A percentile compares a stretch with the other conserved stretches of the same genome.
Evolutionary conservation across 495 filamentous ascomycete genomes (phyloP).

Genomic region (Neurospora discreta): DNA sequence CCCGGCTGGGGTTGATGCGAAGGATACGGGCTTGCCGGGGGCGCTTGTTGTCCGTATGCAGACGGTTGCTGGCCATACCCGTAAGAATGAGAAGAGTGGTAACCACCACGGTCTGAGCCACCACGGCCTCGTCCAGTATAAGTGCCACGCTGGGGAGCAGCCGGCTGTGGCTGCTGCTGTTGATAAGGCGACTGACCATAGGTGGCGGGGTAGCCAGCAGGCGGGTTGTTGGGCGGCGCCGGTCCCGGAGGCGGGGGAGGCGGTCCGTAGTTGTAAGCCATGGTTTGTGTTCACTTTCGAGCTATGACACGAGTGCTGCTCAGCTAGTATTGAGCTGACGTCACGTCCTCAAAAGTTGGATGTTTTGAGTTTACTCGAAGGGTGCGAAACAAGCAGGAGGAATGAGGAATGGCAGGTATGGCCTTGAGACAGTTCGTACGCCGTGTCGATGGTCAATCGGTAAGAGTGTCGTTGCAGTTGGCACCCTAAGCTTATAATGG

Average conservation of each 20-base stretch:
- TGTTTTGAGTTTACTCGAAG: background rate
- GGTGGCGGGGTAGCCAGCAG: slow-evolving; percentile 17
- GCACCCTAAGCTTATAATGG: background rate
- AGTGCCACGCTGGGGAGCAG: slow-evolving; percentile 18
- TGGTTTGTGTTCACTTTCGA: background rate
- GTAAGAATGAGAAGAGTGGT: slow-evolving; percentile 15
- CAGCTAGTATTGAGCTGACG: background rate
- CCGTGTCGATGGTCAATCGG: background rate
- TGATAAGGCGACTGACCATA: slow-evolving; percentile 26
- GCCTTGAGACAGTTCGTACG: background rate
- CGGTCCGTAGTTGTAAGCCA: slow-evolving; percentile 43
- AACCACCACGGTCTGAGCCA: slow-evolving; percentile 27
- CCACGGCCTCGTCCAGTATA: slow-evolving; percentile 23
- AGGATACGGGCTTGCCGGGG: slow-evolving; percentile 11
- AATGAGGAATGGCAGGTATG: background rate
- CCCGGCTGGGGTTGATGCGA: slow-evolving; percentile 8
- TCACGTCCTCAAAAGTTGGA: background rate
- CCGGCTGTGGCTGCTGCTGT: slow-evolving; percentile 4
- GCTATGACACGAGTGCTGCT: background rate
- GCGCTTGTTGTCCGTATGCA: slow-evolving; percentile 16
- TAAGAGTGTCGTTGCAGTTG: background rate
- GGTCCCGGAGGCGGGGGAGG: slow-evolving; percentile 42
- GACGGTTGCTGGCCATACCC: slow-evolving; percentile 14
- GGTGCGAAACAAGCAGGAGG: background rate
- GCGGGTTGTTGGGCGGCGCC: slow-evolving; percentile 20